Base-by-base conservation (phyloP, 257 asterid genomes). In the Lycium ferocissimum region DNA sequence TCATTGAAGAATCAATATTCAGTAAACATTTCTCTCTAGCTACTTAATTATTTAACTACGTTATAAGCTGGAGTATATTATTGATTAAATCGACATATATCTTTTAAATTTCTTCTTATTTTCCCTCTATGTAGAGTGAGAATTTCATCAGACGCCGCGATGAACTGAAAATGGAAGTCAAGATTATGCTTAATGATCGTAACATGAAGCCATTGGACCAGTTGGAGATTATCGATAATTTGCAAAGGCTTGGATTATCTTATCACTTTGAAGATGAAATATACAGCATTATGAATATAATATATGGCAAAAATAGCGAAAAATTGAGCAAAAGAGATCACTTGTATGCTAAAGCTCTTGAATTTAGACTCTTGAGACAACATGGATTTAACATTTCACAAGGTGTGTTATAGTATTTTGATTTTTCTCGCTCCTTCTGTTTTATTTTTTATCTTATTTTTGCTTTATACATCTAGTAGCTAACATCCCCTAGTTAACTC, bases 311-410 rank as follows among this genome's bases (percentile, higher is more conserved):
- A 49, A 56, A 17, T 22, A 9, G 53, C 75, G 80, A 72, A 26
- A 2, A 9, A 26, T 26, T 26, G 17, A 33, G 9, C 67, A 85
- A 43, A 82, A 56, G 47, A 71, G 87, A 88, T 20, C 0, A 37
- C 51, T 56, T 91, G 58, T 78, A 87, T 87, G 76, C 90, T 6
- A 86, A 89, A 7, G 83, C 93, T 53, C 89, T 91, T 13, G 33
- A 38, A 38, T 90, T 91, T 70, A 89, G 93, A 81, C 82, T 91
- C 40, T 82, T 91, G 37, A 82, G 92, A 38, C 87, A 90, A 49
- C 88, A 91, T 58, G 89, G 89, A 12, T 87, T 88, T 53, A 38
- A 20, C 53, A 63, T 91, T 82, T 76, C 89, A 11, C 89, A 88
- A 91, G 94, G 93, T 90, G 7, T 43, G 1, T 20, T 20, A 47